Evolutionary conservation across 2,329 filamentous ascomycete genomes (phyloP), one percentile per base, ranked within the genome.

Genomic region (Tricladium varicosporioides): DNA sequence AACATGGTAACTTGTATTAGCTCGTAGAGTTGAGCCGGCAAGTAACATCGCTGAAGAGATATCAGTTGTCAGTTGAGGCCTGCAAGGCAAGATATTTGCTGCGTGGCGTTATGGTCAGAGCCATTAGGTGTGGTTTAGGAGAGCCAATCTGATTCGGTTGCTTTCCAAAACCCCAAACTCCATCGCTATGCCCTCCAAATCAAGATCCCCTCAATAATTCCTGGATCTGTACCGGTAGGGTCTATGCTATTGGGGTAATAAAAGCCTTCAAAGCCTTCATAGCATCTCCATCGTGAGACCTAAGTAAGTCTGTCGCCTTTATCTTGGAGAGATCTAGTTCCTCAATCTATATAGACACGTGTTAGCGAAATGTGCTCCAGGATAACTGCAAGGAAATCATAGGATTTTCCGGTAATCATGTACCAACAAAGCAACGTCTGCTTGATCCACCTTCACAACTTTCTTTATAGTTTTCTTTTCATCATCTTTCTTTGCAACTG

Each of bases 271-370:
- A 81, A 1, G 88, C 88, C 71, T 82, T 79, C 42, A 86, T 78
- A 1, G 81, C 82, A 67, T 91, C 80, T 2, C 89, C 90, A 50
- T 91, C 87, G 66, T 92, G 78, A 5, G 80, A 77, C 71, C 85
- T 87, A 5, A 94, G 78, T 51, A 93, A 72, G 59, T 93, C 89
- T 1, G 86, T 92, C 1, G 88, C 90, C 71, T 86, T 91, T 2
- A 75, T 65, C 72, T 90, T 92, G 1, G 82, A 74, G 36, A 93
- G 70, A 60, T 93, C 89, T 32, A 92, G 78, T 70, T 92, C 81
- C 48, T 89, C 84, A 11, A 88, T 78, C 85, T 86, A 45, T 22
- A n/a, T n/a, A 18, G 4, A 44, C 48, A 18, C 11, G 19, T 18
- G 60, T 67, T 46, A 66, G 62, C 43, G 7, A 33, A 33, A 18